phyloP scores from a whole-genome alignment of 2,329 filamentous ascomycete genomes.

The Arthroderma sp. region DNA sequence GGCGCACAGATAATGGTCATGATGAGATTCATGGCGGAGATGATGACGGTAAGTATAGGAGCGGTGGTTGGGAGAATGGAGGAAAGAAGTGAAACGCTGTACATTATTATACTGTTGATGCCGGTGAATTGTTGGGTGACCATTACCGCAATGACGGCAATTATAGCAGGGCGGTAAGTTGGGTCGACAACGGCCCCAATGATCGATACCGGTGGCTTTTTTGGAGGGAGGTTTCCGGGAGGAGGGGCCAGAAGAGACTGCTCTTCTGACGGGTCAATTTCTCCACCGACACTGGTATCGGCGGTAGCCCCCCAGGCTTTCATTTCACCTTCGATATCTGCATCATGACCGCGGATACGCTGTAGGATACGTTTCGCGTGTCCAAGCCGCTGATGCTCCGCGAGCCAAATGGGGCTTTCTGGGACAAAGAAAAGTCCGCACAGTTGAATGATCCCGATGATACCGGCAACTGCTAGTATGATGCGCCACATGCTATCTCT shows the following conservation, averaged over 20 bases:
- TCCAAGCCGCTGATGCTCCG: slow-evolving; percentile 47
- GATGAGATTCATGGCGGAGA: slow-evolving; percentile 74
- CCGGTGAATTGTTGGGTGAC: slow-evolving; percentile 82
- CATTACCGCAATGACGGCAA: slow-evolving; percentile 84
- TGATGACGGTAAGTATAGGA: slow-evolving; percentile 69
- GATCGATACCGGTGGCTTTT: slow-evolving; percentile 56
- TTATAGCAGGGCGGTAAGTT: slow-evolving; percentile 56
- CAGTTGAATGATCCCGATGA: slow-evolving; percentile 54
- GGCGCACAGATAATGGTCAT: slow-evolving; percentile 73
- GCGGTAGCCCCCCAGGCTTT: slow-evolving; percentile 41
- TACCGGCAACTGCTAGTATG: slow-evolving; percentile 61
- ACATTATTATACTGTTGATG: slow-evolving; percentile 98
- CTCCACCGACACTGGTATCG: not conserved
- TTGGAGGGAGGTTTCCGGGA: slow-evolving; percentile 52
- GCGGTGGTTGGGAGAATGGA: slow-evolving; percentile 70
- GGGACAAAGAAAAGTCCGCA: slow-evolving; percentile 62
- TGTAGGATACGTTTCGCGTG: slow-evolving; percentile 57
- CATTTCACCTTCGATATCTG: slow-evolving; percentile 62
- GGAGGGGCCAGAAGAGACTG: slow-evolving; percentile 48
- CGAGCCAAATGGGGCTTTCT: slow-evolving; percentile 82
- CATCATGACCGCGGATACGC: slow-evolving; percentile 57
- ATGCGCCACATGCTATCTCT: slow-evolving; percentile 67
- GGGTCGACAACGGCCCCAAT: slow-evolving; percentile 51
- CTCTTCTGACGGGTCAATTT: slow-evolving; percentile 40
- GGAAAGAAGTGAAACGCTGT: slow-evolving; percentile 79